phyloP scores from a whole-genome alignment of 2,329 filamentous ascomycete species.

The Chalara sp. region DNA sequence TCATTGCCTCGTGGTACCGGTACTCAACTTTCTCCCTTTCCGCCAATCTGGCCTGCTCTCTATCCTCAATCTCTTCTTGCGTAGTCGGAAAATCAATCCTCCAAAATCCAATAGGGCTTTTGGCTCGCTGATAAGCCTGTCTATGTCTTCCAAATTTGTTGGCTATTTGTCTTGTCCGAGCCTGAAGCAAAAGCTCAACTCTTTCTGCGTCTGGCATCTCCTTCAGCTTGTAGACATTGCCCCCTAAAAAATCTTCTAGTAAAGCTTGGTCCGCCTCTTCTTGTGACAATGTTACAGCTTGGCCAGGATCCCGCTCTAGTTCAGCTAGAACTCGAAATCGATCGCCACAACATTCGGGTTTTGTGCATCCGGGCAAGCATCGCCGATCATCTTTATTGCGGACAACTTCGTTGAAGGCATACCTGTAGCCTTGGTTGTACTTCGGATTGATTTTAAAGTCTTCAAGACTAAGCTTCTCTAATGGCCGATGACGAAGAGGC shows the following conservation, averaged over 20 bases:
- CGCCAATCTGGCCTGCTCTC: constrained; percentile 54
- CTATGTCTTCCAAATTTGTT: constrained; percentile 73
- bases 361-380: constrained; percentile 55
- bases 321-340: constrained; percentile 25
- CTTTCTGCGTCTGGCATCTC: constrained; percentile 54
- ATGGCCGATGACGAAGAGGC: constrained; percentile 33
- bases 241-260: constrained; percentile 49
- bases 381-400: constrained; percentile 51
- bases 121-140: constrained; percentile 62
- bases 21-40: constrained; percentile 62
- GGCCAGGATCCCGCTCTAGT: constrained; percentile 11
- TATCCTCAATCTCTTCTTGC: constrained; percentile 66
- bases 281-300: constrained; percentile 17
- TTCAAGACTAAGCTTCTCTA: constrained; percentile 33
- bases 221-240: constrained; percentile 49
- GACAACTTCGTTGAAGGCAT: constrained; percentile 54
- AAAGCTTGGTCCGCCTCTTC: constrained; percentile 39
- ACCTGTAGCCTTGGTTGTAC: constrained; percentile 50
- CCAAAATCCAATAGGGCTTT: constrained; percentile 86
- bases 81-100: constrained; percentile 81
- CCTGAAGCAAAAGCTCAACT: constrained; percentile 64
- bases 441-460: constrained; percentile 62
- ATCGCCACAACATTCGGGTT: constrained; percentile 45
- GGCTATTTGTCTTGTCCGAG: constrained; percentile 65
- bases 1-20: constrained; percentile 76